Evolutionary conservation across 1,284 basidiomycete species (phyloP).

Genomic region (Inonotus hispidus): DNA sequence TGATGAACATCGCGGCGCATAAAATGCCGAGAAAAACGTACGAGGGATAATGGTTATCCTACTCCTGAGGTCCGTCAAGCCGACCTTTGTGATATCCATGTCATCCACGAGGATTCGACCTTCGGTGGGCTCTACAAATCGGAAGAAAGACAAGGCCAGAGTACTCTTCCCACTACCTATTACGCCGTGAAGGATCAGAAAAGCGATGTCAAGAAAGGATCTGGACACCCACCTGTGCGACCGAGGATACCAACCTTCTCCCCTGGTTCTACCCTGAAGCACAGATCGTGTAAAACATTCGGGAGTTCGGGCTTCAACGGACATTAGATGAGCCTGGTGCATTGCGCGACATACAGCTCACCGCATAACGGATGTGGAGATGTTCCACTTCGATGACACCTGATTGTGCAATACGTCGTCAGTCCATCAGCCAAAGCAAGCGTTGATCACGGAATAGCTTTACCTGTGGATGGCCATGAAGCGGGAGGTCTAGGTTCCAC

Average conservation of each 20-base stretch:
- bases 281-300: slow-evolving; percentile 78
- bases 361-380: slow-evolving; percentile 84
- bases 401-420: neutral
- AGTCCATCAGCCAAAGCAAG: neutral
- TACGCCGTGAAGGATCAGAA: neutral
- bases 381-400: slow-evolving; percentile 68
- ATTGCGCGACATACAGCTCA: slow-evolving; percentile 34
- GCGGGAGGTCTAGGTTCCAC: slow-evolving; percentile 80
- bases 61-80: slow-evolving; percentile 83
- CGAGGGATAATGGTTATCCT: slow-evolving; percentile 91
- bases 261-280: slow-evolving; percentile 70
- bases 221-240: slow-evolving; percentile 60
- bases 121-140: slow-evolving; percentile 86
- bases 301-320: slow-evolving; percentile 68
- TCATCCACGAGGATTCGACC: slow-evolving; percentile 85
- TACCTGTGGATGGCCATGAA: slow-evolving; percentile 76
- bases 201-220: neutral
- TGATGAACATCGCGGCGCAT: neutral
- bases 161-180: slow-evolving; percentile 69
- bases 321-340: neutral
- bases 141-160: slow-evolving; percentile 90
- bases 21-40: slow-evolving; percentile 31
- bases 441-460: neutral
- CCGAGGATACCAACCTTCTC: slow-evolving; percentile 89
- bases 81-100: slow-evolving; percentile 79